phyloP scores from a whole-genome alignment of 305 asterid species.

The Solanum aculeatissimum region DNA sequence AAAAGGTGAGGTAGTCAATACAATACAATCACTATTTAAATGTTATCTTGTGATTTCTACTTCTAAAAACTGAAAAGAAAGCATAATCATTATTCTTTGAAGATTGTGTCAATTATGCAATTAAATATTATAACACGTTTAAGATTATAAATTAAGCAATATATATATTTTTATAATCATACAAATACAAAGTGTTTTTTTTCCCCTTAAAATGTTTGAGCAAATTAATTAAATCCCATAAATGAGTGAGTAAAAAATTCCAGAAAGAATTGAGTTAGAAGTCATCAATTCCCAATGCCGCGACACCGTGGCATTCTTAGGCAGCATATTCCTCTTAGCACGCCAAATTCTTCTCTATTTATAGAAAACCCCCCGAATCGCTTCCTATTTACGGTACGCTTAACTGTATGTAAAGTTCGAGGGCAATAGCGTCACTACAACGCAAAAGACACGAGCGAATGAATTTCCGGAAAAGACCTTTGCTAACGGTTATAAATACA shows the following conservation, averaged over 20 bases:
- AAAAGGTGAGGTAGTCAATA: too few species aligned
- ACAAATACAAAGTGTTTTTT: neutral
- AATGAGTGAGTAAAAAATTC: neutral
- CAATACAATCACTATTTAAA: too few species aligned
- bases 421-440: constrained; percentile 35
- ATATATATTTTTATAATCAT: neutral
- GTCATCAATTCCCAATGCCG: neutral
- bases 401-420: neutral
- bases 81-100: neutral
- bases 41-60: neutral
- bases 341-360: neutral
- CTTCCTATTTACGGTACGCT: neutral
- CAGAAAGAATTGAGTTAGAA: neutral
- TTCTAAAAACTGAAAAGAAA: neutral
- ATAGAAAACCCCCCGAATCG: constrained; percentile 5
- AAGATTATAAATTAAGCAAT: neutral
- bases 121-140: neutral
- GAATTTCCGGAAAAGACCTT: neutral
- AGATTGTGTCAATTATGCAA: too few species aligned
- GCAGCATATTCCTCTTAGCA: constrained; percentile 8
- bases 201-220: neutral
- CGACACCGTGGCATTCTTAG: constrained; percentile 52
- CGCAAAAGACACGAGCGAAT: neutral
- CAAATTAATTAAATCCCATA: neutral
- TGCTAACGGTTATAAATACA: constrained; percentile 9